Evolutionary conservation across 2,329 filamentous ascomycete genomes (phyloP).

Genomic region (Penicillium hordei): DNA sequence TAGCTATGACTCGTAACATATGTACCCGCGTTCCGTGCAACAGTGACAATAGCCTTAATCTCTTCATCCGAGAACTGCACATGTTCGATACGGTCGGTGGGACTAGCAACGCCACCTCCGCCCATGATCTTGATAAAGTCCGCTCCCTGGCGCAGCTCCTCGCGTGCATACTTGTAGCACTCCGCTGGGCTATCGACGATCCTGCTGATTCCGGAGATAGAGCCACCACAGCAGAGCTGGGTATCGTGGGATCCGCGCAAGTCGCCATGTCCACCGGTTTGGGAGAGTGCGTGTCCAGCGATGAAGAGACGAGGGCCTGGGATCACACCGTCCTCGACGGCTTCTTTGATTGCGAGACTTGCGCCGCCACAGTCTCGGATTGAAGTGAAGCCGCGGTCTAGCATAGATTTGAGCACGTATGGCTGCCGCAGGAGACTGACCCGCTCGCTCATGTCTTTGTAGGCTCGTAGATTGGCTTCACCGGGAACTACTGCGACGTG

Average conservation of each 20-base stretch:
- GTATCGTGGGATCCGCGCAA: constrained; percentile 45
- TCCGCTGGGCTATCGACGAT: constrained; percentile 57
- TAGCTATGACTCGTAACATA: constrained; percentile 62
- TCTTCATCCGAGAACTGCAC: constrained; percentile 59
- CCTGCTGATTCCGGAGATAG: constrained; percentile 38
- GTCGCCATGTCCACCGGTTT: constrained; percentile 61
- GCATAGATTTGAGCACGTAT: constrained; percentile 45
- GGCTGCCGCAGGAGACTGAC: constrained; percentile 24
- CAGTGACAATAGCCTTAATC: constrained; percentile 54
- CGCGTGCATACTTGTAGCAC: constrained; percentile 54
- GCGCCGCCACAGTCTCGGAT: constrained; percentile 61
- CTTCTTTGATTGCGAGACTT: constrained; percentile 52
- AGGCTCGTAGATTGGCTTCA: constrained; percentile 22
- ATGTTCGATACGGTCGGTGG: constrained; percentile 55
- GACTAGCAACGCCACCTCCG: constrained; percentile 57
- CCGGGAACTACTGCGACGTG: constrained; percentile 51
- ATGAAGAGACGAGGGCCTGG: constrained; percentile 59
- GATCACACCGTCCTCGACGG: constrained; percentile 56
- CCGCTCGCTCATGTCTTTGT: constrained; percentile 20
- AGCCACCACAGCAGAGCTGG: constrained; percentile 50
- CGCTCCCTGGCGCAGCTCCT: constrained; percentile 56
- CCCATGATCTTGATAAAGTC: constrained; percentile 65
- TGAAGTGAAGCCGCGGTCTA: constrained; percentile 59
- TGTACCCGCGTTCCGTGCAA: constrained; percentile 51
- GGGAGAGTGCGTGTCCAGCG: constrained; percentile 54